A percentile compares a stretch with the other conserved stretches of the same genome.
Evolutionary conservation across 2,329 filamentous ascomycete species (phyloP).

Genomic region (Diaporthe amygdali): DNA sequence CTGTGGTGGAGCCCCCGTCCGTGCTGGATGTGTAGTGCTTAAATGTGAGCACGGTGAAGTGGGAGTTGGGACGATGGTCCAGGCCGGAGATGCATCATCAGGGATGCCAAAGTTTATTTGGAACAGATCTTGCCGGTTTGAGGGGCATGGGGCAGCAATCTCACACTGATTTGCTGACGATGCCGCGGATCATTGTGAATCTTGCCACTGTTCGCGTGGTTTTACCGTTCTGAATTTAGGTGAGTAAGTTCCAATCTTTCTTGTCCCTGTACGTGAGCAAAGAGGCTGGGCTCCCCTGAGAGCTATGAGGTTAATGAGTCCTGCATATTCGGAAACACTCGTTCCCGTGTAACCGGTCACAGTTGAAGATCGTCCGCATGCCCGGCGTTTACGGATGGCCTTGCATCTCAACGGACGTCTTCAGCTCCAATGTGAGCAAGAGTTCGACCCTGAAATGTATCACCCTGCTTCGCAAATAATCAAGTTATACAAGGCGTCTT

Average conservation of each 20-base stretch:
- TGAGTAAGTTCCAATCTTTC: neutral
- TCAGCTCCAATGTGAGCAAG: neutral
- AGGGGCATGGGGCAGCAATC: neutral
- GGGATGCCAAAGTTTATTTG: neutral
- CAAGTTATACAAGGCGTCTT: neutral
- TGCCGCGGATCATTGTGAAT: neutral
- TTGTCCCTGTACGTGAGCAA: neutral
- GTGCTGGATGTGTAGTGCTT: constrained; percentile 9
- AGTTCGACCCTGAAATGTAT: neutral
- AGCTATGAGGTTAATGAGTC: neutral
- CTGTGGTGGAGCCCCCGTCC: constrained; percentile 6
- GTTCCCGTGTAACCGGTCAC: constrained; percentile 12
- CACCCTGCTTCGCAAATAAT: neutral
- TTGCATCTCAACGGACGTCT: neutral
- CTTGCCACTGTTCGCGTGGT: neutral
- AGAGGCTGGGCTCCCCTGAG: neutral
- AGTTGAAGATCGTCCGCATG: constrained; percentile 8
- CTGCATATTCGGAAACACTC: constrained; percentile 10
- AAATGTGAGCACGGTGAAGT: neutral
- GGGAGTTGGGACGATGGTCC: constrained; percentile 11
- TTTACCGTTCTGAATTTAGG: neutral
- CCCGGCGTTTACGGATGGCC: neutral
- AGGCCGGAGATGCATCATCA: neutral
- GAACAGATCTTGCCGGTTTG: neutral
- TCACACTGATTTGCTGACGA: neutral